Conservation (phyloP, 2,329 filamentous ascomycete genomes). For the Diaporthe vexans region DNA sequence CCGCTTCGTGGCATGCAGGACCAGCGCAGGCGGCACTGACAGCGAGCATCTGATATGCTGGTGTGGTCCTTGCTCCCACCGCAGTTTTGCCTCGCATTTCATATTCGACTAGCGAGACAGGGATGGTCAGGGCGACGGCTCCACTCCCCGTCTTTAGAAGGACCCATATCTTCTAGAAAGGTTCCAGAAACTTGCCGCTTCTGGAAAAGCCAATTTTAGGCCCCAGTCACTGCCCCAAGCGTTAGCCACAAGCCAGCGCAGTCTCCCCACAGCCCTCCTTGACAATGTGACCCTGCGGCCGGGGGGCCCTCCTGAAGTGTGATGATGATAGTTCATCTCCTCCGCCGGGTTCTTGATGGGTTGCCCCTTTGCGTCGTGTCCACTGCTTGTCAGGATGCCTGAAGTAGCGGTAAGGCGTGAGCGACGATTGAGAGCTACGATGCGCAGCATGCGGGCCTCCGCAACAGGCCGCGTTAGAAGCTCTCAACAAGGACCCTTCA, state of each 20-base stretch:
- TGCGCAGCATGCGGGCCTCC: constrained; percentile 19
- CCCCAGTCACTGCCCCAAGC: constrained; percentile 36
- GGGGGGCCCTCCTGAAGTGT: constrained; percentile 26
- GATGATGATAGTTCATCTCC: constrained; percentile 38
- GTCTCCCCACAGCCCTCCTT: constrained; percentile 39
- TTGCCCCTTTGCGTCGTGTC: constrained; percentile 38
- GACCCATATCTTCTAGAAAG: constrained; percentile 39
- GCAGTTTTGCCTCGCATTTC: constrained; percentile 31
- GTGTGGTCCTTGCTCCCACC: constrained; percentile 37
- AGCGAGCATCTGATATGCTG: constrained; percentile 25
- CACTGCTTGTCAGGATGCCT: constrained; percentile 35
- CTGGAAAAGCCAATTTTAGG: constrained; percentile 34
- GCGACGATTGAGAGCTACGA: constrained; percentile 1
- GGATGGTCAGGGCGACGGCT: constrained; percentile 31
- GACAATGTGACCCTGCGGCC: constrained; percentile 37
- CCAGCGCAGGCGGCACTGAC: constrained; percentile 6
- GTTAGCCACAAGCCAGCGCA: constrained; percentile 38
- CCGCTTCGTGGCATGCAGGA: constrained; percentile 32
- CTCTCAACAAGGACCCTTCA: neutral
- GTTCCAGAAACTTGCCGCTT: constrained; percentile 41
- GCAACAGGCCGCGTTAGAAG: neutral
- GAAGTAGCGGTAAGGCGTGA: constrained; percentile 35
- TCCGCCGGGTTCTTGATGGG: constrained; percentile 26
- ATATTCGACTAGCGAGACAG: constrained; percentile 34
- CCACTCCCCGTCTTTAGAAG: constrained; percentile 37